A percentile compares a stretch with the other conserved stretches of the same genome.
Conservation (phyloP, 805 yeast species). For the Metschnikowia proteae region DNA sequence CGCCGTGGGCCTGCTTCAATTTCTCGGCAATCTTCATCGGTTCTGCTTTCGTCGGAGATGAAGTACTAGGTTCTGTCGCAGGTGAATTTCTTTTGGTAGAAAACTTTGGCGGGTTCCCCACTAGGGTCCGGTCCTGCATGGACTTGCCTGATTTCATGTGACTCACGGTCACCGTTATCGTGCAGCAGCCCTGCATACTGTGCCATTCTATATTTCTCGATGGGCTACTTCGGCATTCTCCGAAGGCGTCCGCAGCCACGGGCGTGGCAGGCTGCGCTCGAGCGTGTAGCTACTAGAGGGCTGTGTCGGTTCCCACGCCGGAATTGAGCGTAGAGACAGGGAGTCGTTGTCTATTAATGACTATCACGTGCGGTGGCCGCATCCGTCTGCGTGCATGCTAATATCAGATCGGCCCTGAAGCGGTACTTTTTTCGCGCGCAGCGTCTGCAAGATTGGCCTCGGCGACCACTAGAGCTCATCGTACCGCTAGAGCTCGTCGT, state of each 20-base stretch:
- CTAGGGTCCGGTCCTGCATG: not conserved
- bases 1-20: slow-evolving; percentile 39
- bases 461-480: slow-evolving; percentile 13
- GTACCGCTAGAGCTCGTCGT: slow-evolving; percentile 16
- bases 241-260: too few relatives aligned
- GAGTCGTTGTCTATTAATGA: slow-evolving; percentile 2
- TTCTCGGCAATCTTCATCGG: slow-evolving; percentile 44
- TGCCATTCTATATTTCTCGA: too few relatives aligned
- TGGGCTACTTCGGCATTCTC: not conserved
- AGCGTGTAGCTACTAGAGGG: too few relatives aligned
- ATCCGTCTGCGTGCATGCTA: slow-evolving; percentile 6
- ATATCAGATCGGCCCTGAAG: not conserved
- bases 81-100: not conserved
- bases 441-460: not conserved
- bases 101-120: not conserved
- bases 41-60: not conserved
- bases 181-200: not conserved
- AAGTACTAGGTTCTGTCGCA: not conserved
- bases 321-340: too few relatives aligned
- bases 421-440: not conserved
- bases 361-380: slow-evolving; percentile 13
- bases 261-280: too few relatives aligned
- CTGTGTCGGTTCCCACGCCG: too few relatives aligned
- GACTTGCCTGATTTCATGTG: slow-evolving; percentile 2
- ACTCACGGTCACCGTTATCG: not conserved